Evolutionary conservation across 179 eudicot genomes (phyloP).

Genomic region (Heliamphora pulchella): DNA sequence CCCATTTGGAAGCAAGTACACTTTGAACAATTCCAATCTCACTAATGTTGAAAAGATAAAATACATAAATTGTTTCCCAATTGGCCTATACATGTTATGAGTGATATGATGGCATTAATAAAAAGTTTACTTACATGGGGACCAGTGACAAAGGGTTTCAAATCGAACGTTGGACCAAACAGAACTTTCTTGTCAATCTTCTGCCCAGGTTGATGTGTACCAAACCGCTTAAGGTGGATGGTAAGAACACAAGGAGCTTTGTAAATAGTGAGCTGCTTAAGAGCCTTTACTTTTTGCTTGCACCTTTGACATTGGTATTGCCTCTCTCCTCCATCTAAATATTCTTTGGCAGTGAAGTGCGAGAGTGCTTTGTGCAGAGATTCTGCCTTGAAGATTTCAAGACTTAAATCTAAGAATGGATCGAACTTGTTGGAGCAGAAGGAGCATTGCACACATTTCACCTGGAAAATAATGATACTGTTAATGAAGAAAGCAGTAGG

Average conservation of each 20-base stretch:
- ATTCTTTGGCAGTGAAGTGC: slow-evolving; percentile 77
- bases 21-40: background rate
- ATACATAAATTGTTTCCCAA: background rate
- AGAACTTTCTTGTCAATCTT: slow-evolving; percentile 75
- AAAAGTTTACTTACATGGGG: slow-evolving; percentile 53
- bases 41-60: background rate
- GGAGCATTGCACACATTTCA: slow-evolving; percentile 87
- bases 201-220: slow-evolving; percentile 60
- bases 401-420: slow-evolving; percentile 91
- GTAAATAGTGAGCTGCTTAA: slow-evolving; percentile 76
- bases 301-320: slow-evolving; percentile 83
- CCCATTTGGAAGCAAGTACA: background rate
- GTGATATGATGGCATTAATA: background rate
- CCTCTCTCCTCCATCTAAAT: slow-evolving; percentile 84
- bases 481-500: background rate
- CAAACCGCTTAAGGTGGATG: slow-evolving; percentile 86
- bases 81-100: background rate
- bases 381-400: slow-evolving; percentile 81
- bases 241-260: slow-evolving; percentile 83
- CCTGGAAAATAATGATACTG: slow-evolving; percentile 36
- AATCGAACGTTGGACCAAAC: slow-evolving; percentile 69
- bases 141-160: slow-evolving; percentile 75
- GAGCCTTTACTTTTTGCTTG: slow-evolving; percentile 89
- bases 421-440: slow-evolving; percentile 81
- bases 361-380: slow-evolving; percentile 64